Conservation (phyloP, 768 basidiomycete species). For the Mycena sanguinolenta region DNA sequence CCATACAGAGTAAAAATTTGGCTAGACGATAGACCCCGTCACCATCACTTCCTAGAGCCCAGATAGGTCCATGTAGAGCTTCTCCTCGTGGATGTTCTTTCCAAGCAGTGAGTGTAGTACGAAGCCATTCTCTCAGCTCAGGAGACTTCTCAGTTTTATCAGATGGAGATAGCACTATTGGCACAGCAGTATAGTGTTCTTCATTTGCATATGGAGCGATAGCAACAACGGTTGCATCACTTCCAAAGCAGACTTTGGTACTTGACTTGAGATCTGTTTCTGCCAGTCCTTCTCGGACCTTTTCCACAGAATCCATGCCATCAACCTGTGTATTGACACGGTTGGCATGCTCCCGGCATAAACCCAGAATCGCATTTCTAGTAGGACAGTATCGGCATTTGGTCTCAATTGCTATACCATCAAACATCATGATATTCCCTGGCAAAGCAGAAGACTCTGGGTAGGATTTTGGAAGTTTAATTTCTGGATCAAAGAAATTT, state of each 20-base stretch:
- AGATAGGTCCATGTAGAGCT: constrained; percentile 39
- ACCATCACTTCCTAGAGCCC: constrained; percentile 44
- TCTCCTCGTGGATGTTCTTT: constrained; percentile 36
- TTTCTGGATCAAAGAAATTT: neutral
- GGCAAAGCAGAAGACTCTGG: neutral
- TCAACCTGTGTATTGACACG: constrained; percentile 19
- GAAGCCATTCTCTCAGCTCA: constrained; percentile 36
- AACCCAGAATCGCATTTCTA: constrained; percentile 33
- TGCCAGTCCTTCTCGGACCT: constrained; percentile 25
- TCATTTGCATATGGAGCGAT: constrained; percentile 39
- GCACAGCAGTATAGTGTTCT: constrained; percentile 41
- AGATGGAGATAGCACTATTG: constrained; percentile 40
- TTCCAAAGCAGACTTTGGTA: constrained; percentile 38
- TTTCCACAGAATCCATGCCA: constrained; percentile 22
- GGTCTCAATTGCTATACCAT: constrained; percentile 46
- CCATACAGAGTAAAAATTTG: constrained; percentile 34
- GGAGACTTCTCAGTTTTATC: constrained; percentile 40
- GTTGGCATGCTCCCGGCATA: constrained; percentile 44
- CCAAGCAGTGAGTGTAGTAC: constrained; percentile 29
- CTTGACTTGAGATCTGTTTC: neutral
- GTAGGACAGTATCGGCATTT: constrained; percentile 32
- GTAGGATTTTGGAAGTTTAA: neutral
- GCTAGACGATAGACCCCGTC: constrained; percentile 41
- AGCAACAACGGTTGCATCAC: constrained; percentile 46
- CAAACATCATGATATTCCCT: constrained; percentile 42